These are phyloP conservation scores for Panaeolus papilionaceus DNA, from an alignment of 768 basidiomycete species.

Conservation along the genomic window DNA sequence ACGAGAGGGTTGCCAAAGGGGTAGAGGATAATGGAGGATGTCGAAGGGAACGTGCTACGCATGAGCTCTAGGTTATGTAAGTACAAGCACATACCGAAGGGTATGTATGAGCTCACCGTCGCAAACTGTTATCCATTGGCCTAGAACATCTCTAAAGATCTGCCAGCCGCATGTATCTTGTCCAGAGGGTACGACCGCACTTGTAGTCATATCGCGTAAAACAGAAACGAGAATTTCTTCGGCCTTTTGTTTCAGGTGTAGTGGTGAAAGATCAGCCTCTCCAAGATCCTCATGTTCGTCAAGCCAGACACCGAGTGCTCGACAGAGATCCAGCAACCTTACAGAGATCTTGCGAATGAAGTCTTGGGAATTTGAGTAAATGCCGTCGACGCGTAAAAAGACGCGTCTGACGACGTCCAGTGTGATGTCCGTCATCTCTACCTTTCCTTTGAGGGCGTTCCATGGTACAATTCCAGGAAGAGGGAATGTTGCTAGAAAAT, in stretches of 20 bases:
- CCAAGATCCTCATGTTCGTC: slow-evolving; percentile 47
- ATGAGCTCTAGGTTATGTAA: background rate
- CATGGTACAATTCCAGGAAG: slow-evolving; percentile 55
- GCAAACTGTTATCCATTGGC: slow-evolving; percentile 46
- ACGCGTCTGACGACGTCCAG: slow-evolving; percentile 60
- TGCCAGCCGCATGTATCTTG: slow-evolving; percentile 46
- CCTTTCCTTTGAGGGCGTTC: slow-evolving; percentile 61
- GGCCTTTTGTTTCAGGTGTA: slow-evolving; percentile 53
- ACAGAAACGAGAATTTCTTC: slow-evolving; percentile 49
- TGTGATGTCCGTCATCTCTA: slow-evolving; percentile 57
- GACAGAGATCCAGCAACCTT: slow-evolving; percentile 58
- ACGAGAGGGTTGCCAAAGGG: slow-evolving; percentile 48
- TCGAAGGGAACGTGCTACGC: slow-evolving; percentile 32
- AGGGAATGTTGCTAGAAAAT: slow-evolving; percentile 62
- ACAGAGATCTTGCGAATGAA: slow-evolving; percentile 56
- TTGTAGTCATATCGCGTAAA: slow-evolving; percentile 52
- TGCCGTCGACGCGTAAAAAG: slow-evolving; percentile 53
- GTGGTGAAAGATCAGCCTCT: slow-evolving; percentile 51
- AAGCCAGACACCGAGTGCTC: slow-evolving; percentile 64
- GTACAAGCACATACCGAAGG: background rate
- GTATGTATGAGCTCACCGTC: slow-evolving; percentile 39
- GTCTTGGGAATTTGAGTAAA: slow-evolving; percentile 53
- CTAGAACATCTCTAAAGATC: slow-evolving; percentile 44
- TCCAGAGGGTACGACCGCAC: slow-evolving; percentile 33
- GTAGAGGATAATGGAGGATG: slow-evolving; percentile 39